These are phyloP conservation scores for Sindora glabra DNA, from an alignment of 306 rosid genomes.

Conservation along the genomic window DNA sequence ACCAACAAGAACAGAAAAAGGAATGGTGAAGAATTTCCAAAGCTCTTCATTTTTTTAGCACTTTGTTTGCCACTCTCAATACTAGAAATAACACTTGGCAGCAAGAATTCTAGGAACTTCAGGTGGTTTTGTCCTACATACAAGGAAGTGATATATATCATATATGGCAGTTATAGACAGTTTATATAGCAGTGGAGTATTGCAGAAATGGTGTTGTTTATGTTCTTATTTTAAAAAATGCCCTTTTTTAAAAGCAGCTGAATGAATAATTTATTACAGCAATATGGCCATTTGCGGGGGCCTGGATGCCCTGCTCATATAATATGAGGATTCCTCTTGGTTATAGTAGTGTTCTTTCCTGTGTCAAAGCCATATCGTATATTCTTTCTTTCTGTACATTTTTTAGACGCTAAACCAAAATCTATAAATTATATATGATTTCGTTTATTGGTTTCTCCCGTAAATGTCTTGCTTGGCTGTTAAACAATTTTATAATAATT, in stretches of 20 bases:
- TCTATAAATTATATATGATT: neutral
- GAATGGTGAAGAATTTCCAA: constrained; percentile 21
- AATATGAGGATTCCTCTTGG: constrained; percentile 22
- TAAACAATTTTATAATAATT: neutral
- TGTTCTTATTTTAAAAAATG: neutral
- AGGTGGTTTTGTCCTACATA: constrained; percentile 15
- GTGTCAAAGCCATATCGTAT: constrained; percentile 4
- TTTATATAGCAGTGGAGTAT: constrained; percentile 18
- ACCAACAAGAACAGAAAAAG: constrained; percentile 26
- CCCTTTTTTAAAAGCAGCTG: neutral
- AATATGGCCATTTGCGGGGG: constrained; percentile 7
- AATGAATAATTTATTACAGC: neutral
- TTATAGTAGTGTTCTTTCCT: constrained; percentile 8
- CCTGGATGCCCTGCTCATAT: constrained; percentile 14
- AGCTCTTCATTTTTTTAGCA: constrained; percentile 33
- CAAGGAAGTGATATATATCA: constrained; percentile 11
- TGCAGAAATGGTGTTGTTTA: constrained; percentile 18
- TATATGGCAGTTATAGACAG: constrained; percentile 38
- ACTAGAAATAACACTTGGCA: neutral
- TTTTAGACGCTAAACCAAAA: constrained; percentile 1
- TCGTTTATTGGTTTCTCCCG: constrained; percentile 3
- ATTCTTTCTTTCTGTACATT: constrained; percentile 2
- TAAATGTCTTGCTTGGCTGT: constrained; percentile 3
- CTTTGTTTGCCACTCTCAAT: neutral
- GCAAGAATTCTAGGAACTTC: constrained; percentile 13